Evolutionary conservation across 208 protist genomes (phyloP).

Genomic region (Wallacemonas rigidus): DNA sequence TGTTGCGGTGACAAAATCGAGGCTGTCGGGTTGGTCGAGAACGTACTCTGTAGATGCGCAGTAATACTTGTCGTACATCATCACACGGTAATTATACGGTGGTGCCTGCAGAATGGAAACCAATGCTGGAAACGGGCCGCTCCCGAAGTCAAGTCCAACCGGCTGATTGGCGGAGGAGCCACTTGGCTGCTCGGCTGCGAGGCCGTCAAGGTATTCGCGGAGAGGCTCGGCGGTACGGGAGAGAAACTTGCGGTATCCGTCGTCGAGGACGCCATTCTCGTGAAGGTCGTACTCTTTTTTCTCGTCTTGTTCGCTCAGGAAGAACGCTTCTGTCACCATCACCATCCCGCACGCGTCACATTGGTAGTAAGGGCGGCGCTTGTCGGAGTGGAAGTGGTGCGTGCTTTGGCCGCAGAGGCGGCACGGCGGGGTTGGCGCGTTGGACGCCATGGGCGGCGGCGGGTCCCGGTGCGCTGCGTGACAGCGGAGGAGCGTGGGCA

Average conservation of each 20-base stretch:
- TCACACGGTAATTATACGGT: conserved; percentile 29
- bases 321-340: conserved; percentile 40
- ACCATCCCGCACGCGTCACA: conserved; percentile 39
- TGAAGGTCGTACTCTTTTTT: conserved; percentile 58
- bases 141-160: conserved; percentile 58
- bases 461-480: neutral
- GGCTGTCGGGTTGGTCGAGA: conserved; percentile 8
- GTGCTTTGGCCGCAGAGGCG: conserved; percentile 26
- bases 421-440: conserved; percentile 17
- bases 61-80: conserved; percentile 52
- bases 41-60: conserved; percentile 22
- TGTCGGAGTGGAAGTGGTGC: conserved; percentile 36
- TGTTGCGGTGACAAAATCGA: conserved; percentile 54
- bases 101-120: conserved; percentile 22
- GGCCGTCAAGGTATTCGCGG: conserved; percentile 19
- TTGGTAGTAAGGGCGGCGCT: conserved; percentile 32
- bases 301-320: conserved; percentile 30
- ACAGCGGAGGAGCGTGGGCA: neutral
- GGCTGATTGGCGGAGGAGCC: neutral
- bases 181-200: neutral
- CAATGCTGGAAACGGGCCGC: conserved; percentile 42
- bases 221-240: conserved; percentile 34
- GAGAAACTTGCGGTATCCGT: conserved; percentile 47
- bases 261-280: conserved; percentile 36
- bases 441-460: neutral